Percentiles rank a stretch among this genome's conserved stretches.
phyloP scores from a whole-genome alignment of 1,139 yeast genomes.

The Yamadazyma sp. region DNA sequence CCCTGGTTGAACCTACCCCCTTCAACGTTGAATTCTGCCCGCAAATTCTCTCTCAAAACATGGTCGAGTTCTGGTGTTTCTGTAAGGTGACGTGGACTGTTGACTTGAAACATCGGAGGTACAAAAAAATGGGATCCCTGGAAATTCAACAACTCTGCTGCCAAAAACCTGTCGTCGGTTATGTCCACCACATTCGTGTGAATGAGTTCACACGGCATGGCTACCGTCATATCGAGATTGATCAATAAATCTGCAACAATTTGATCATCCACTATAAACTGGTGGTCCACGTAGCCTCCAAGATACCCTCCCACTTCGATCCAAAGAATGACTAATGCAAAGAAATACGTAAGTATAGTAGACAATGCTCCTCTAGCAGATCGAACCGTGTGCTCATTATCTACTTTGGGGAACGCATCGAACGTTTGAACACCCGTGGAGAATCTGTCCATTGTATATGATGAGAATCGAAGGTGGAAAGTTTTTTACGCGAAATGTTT shows the following conservation, averaged over 20 bases:
- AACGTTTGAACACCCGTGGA: conserved; percentile 56
- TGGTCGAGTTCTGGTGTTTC: conserved; percentile 68
- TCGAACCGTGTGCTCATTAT: conserved; percentile 70
- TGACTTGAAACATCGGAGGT: conserved; percentile 46
- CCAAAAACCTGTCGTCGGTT: conserved; percentile 75
- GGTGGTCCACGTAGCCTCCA: conserved; percentile 81
- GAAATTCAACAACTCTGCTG: conserved; percentile 69
- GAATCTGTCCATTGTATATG: conserved; percentile 33
- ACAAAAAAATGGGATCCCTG: conserved; percentile 59
- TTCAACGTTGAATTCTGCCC: conserved; percentile 56
- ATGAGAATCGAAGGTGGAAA: neutral
- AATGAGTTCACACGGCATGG: conserved; percentile 78
- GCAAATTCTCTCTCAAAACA: conserved; percentile 61
- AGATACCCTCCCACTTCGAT: conserved; percentile 83
- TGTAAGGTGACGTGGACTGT: conserved; percentile 47
- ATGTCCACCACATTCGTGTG: conserved; percentile 77
- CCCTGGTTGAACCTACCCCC: conserved; percentile 47
- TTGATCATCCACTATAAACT: conserved; percentile 70
- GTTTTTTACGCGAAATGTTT: neutral
- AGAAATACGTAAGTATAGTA: conserved; percentile 62
- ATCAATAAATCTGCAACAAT: conserved; percentile 62
- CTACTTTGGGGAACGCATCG: conserved; percentile 91
- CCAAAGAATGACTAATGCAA: conserved; percentile 72
- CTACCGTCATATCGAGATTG: conserved; percentile 77
- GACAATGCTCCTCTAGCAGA: conserved; percentile 77